Base-by-base conservation (phyloP, 1,139 yeast species). In the Scheffersomyces illinoinensis region DNA sequence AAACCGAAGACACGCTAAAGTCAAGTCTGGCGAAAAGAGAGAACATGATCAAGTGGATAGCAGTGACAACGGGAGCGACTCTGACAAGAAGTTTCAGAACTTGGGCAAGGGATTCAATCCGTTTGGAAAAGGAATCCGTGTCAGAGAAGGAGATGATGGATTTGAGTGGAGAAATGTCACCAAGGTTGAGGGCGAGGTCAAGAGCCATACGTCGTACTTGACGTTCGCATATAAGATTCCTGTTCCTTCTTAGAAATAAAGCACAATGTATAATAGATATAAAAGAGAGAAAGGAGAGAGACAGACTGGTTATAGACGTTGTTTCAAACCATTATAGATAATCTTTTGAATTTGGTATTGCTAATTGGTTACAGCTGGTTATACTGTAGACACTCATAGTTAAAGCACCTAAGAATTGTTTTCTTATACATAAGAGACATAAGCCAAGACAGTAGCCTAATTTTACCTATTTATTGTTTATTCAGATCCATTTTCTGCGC, bases 181-280 rank as follows among this genome's bases (percentile, higher is more conserved):
- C 18, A 88, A 87, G 70, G 79, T 89, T 3, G 99, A 95, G 71
- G 69, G 87, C 4, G 98, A 95, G 68, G 82, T 95, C 68, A 95
- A 93, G 75, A 89, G 93, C 23, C 99, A 96, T 66, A 96, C 99
- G 0, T 92, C 98, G 0, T 96, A 92, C 71, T 78, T 96, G 70
- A 92, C 98, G 1, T 96, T 96, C 83, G 99, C 99, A 47, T 81
- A 74, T 61, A 80, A 78, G 63, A 67, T 75, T 19, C 68, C 66
- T 14, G 17, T 33, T 33, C 43, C 43, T 33, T 33, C 43, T 33
- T 33, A 33, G 43, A 17, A 33, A 5, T 8, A 33, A 7, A 12
- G 43, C 43, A 33, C 12, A 53, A 54, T 23, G 51, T 23, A 23
- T 18, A 51, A 19, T 23, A 53, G 26, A 52, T 23, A 19, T 53